Conservation (phyloP, 345 rosid genomes). For the Lumnitzera racemosa region DNA sequence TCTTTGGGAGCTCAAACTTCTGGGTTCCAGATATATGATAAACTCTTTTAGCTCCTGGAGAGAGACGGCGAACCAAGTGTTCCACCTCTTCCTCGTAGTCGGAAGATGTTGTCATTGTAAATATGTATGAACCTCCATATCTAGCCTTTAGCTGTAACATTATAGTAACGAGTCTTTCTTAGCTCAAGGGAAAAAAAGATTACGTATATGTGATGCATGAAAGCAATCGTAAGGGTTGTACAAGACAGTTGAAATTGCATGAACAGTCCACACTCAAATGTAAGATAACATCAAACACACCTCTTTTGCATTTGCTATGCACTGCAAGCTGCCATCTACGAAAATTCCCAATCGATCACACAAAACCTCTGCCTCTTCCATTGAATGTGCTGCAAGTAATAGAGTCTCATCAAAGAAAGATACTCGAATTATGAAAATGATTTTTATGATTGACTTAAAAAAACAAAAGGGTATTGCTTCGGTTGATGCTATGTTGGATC, state of each 20-base stretch:
- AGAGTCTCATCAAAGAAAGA: not conserved
- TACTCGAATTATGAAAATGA: no score
- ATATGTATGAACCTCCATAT: slow-evolving; percentile 82
- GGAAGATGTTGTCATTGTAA: slow-evolving; percentile 69
- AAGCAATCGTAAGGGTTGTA: no score
- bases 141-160: slow-evolving; percentile 63
- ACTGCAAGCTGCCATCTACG: slow-evolving; percentile 80
- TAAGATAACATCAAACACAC: slow-evolving; percentile 14
- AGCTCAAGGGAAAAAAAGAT: no score
- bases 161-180: not conserved
- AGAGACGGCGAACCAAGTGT: slow-evolving; percentile 44
- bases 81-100: slow-evolving; percentile 61
- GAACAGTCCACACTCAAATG: not conserved
- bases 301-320: slow-evolving; percentile 92
- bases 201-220: no score
- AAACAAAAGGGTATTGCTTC: no score
- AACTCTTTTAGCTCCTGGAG: slow-evolving; percentile 60
- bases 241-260: not conserved
- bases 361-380: slow-evolving; percentile 95
- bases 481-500: no score
- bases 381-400: slow-evolving; percentile 63
- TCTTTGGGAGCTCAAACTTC: slow-evolving; percentile 88
- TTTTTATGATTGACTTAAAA: no score
- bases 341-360: slow-evolving; percentile 89
- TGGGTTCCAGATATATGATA: slow-evolving; percentile 88